Conservation (phyloP, 2,329 filamentous ascomycete species). For the Xylaria digitata region DNA sequence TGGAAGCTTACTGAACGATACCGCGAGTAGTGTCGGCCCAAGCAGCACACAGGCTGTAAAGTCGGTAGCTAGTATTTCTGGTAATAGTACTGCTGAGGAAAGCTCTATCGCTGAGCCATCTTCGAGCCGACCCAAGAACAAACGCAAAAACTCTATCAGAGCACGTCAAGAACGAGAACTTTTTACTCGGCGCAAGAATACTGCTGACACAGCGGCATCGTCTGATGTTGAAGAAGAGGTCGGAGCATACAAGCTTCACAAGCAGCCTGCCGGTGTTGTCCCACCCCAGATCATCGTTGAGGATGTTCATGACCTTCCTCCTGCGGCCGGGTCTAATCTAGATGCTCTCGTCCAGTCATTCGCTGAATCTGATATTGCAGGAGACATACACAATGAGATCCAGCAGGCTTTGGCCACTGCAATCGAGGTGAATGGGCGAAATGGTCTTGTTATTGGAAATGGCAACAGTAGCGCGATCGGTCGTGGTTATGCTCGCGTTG, state of each 20-base stretch:
- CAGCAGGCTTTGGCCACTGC: constrained; percentile 73
- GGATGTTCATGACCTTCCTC: constrained; percentile 73
- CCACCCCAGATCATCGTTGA: constrained; percentile 73
- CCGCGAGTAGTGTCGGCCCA: constrained; percentile 73
- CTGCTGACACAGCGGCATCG: constrained; percentile 71
- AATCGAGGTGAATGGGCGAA: constrained; percentile 73
- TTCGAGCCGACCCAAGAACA: constrained; percentile 72
- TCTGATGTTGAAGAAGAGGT: constrained; percentile 66
- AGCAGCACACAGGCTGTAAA: constrained; percentile 91
- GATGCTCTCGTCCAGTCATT: constrained; percentile 84
- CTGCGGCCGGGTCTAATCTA: constrained; percentile 78
- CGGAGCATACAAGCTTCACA: constrained; percentile 64
- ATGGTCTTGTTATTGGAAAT: constrained; percentile 63
- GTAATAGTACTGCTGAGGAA: constrained; percentile 77
- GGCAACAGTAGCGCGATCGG: constrained; percentile 70
- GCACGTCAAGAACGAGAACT: constrained; percentile 89
- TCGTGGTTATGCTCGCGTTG: constrained; percentile 83
- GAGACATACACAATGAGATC: constrained; percentile 81
- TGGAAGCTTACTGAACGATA: constrained; percentile 64
- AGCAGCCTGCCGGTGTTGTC: constrained; percentile 56
- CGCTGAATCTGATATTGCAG: constrained; percentile 79
- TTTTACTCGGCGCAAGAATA: constrained; percentile 82
- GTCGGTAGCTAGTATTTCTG: constrained; percentile 86
- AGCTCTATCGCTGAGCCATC: constrained; percentile 68
- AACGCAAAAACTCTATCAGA: constrained; percentile 82